Conservation (phyloP, 768 basidiomycete species). For the Hericium rajendrae region DNA sequence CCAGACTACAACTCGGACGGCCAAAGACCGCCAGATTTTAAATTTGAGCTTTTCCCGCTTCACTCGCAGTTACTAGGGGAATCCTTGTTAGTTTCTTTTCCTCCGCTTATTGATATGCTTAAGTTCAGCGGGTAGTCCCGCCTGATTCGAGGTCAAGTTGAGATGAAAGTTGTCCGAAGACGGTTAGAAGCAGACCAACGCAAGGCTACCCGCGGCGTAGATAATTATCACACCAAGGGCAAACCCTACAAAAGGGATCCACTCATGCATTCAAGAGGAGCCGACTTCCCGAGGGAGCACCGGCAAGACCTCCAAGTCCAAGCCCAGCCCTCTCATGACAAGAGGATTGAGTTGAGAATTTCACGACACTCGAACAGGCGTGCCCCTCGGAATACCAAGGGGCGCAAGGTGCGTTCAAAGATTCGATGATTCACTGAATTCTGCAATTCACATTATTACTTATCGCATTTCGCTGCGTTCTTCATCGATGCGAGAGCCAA, state of each 20-base stretch:
- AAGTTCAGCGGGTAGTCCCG: slow-evolving; percentile 81
- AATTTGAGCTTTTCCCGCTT: too few relatives aligned
- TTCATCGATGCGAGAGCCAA: too few relatives aligned
- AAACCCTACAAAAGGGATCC: slow-evolving; percentile 13
- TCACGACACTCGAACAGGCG: slow-evolving; percentile 70
- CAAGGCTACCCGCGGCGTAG: slow-evolving; percentile 29
- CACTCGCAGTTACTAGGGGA: too few relatives aligned
- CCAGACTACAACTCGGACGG: too few relatives aligned
- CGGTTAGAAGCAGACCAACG: slow-evolving; percentile 18
- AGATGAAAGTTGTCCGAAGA: slow-evolving; percentile 18
- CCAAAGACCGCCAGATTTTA: too few relatives aligned
- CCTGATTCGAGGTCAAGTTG: slow-evolving; percentile 65
- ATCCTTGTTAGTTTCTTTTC: slow-evolving; percentile 90
- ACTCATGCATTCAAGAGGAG: slow-evolving; percentile 16
- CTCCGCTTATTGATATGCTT: slow-evolving; percentile 87
- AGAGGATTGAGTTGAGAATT: slow-evolving; percentile 25
- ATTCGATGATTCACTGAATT: slow-evolving; percentile 59
- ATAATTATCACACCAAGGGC: slow-evolving; percentile 41
- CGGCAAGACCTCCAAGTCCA: slow-evolving; percentile 36
- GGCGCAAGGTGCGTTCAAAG: slow-evolving; percentile 77
- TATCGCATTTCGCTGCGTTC: slow-evolving; percentile 76
- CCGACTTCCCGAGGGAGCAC: slow-evolving; percentile 41
- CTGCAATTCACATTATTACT: slow-evolving; percentile 80
- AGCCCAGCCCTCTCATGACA: slow-evolving; percentile 38
- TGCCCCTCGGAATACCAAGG: slow-evolving; percentile 67